Evolutionary conservation across 495 filamentous ascomycete species (phyloP), one percentile per base, ranked within the genome.

Genomic region (Parachaetomium inaequale): DNA sequence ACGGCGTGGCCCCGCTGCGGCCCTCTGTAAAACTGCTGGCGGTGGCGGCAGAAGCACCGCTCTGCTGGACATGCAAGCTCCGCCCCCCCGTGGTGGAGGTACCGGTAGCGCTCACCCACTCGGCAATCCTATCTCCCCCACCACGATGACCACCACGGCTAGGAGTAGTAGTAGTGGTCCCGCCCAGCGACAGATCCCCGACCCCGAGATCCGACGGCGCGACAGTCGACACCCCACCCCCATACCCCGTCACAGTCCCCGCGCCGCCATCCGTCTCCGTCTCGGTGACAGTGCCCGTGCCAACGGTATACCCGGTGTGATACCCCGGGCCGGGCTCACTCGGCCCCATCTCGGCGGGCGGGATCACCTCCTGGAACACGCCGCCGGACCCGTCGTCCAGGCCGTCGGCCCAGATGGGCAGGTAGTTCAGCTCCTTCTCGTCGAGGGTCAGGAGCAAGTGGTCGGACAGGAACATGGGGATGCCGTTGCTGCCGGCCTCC

Each of bases 401-500:
- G 12, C 78, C 78, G n/a, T 70, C 76, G 17, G 76, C 78, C 77
- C 78, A 81, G 3, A 79, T 72, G 3, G 78, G 78, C 7, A 81
- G 69, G 54, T 72, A 80, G 14, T 72, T 64, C 21, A 78, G 65
- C 68, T 80, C 78, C 7, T 70, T 63, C n/a, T 75, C 68, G 19
- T 68, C 64, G 10, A 79, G 63, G 3, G 45, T 50, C 2, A 78
- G 66, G 7, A 74, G 38, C 0, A 78, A 51, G 50, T 78, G 73
- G 17, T 70, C 65, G 0, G 73, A 69, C 0, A 76, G 62, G 12
- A 67, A 67, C 32, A 66, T 68, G n/a, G 60, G 55, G 19, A 72
- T 60, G 26, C 58, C 50, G 23, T n/a, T 46, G 6, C 51, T 40
- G 14, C 63, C 58, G 56, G 8, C 15, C 6, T 59, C 45, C 7